Conservation (phyloP, 495 filamentous ascomycete genomes). For the Aspergillus cavernicola region DNA sequence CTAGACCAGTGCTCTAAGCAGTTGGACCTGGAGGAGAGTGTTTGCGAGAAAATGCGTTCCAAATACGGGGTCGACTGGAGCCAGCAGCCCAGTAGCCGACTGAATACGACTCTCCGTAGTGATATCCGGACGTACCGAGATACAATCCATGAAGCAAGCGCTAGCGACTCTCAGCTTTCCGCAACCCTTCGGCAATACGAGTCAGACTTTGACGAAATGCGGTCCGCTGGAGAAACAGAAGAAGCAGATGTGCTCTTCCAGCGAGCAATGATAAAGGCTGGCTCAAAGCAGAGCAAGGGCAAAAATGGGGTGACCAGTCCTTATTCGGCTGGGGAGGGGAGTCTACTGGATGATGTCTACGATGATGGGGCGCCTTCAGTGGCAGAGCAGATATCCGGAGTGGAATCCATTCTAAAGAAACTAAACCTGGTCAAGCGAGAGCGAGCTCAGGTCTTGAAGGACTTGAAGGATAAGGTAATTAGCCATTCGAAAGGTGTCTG, state of each 20-base stretch:
- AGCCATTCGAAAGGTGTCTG: neutral
- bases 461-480: slow-evolving; percentile 91
- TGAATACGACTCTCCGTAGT: slow-evolving; percentile 80
- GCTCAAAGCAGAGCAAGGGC: slow-evolving; percentile 56
- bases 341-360: slow-evolving; percentile 86
- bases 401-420: slow-evolving; percentile 90
- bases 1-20: slow-evolving; percentile 80
- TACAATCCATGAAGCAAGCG: slow-evolving; percentile 82
- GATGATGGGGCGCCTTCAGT: slow-evolving; percentile 75
- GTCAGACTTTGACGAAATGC: slow-evolving; percentile 92
- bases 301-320: slow-evolving; percentile 62
- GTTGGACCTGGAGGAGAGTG: slow-evolving; percentile 92
- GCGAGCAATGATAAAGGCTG: slow-evolving; percentile 69
- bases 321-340: slow-evolving; percentile 58
- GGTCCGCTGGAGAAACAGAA: slow-evolving; percentile 78
- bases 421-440: slow-evolving; percentile 89
- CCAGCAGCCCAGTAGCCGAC: slow-evolving; percentile 86
- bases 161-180: slow-evolving; percentile 83
- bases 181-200: slow-evolving; percentile 79
- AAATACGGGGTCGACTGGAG: slow-evolving; percentile 97
- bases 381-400: slow-evolving; percentile 79
- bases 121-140: slow-evolving; percentile 84
- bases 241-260: slow-evolving; percentile 89
- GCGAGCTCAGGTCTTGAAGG: slow-evolving; percentile 85
- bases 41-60: slow-evolving; percentile 98